These are phyloP conservation scores for Delitschia confertaspora DNA, from an alignment of 495 filamentous ascomycete genomes.

Conservation along the genomic window DNA sequence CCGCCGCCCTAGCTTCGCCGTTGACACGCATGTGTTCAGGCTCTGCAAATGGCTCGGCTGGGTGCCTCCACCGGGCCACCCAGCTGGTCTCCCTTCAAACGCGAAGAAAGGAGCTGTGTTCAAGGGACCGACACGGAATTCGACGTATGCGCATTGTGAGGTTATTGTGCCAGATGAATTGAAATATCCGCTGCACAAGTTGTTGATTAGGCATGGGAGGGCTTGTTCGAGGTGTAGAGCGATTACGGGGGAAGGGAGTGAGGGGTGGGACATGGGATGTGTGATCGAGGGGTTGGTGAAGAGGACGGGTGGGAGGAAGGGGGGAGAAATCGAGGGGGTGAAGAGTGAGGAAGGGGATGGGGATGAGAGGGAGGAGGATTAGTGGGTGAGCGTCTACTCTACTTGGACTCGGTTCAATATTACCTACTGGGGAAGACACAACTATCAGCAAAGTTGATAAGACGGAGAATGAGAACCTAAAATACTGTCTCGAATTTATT, in stretches of 20 bases:
- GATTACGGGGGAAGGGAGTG: slow-evolving; percentile 31
- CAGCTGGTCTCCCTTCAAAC: slow-evolving; percentile 9
- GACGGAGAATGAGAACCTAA: too few species aligned
- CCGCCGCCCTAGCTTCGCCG: slow-evolving; percentile 39
- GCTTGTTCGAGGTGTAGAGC: slow-evolving; percentile 69
- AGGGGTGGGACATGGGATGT: slow-evolving; percentile 37
- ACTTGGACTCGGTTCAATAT: too few species aligned
- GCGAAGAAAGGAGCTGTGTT: slow-evolving; percentile 36
- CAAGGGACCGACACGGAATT: slow-evolving; percentile 47
- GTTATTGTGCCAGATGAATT: slow-evolving; percentile 70
- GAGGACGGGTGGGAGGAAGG: slow-evolving; percentile 33
- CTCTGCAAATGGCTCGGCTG: slow-evolving; percentile 80
- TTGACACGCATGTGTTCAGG: slow-evolving; percentile 46
- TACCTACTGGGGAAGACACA: too few species aligned
- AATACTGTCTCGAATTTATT: too few species aligned
- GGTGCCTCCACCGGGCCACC: slow-evolving; percentile 49
- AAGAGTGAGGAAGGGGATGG: neutral
- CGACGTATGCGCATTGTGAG: slow-evolving; percentile 73
- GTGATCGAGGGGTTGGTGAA: slow-evolving; percentile 40
- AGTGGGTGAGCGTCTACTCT: too few species aligned
- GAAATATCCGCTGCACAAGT: slow-evolving; percentile 82
- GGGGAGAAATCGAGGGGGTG: neutral
- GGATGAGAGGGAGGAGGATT: too few species aligned
- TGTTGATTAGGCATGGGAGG: slow-evolving; percentile 82
- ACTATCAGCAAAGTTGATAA: too few species aligned